phyloP scores from a whole-genome alignment of 192 early-diverging fungal genomes.

The Coemansia sp. region DNA sequence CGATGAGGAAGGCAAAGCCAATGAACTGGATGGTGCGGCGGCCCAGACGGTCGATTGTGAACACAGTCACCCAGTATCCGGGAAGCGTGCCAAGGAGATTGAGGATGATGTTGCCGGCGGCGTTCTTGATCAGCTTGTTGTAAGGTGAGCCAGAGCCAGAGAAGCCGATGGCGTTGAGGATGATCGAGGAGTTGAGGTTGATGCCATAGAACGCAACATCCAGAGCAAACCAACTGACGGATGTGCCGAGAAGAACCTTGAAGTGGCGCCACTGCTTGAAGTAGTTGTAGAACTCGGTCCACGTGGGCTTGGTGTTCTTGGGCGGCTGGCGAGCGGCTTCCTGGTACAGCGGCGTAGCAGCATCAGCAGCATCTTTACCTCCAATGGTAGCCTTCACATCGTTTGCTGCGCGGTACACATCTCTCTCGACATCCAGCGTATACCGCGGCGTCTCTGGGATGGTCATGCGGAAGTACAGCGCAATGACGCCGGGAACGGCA shows the following conservation, averaged over 20 bases:
- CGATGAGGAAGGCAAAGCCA: constrained; percentile 78
- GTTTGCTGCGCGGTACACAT: constrained; percentile 38
- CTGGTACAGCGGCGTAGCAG: constrained; percentile 47
- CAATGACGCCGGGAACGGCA: constrained; percentile 71
- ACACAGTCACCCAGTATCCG: constrained; percentile 94
- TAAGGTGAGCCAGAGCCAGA: constrained; percentile 34
- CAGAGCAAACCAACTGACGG: constrained; percentile 72
- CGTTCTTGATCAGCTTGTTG: constrained; percentile 61
- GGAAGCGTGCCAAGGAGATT: constrained; percentile 80
- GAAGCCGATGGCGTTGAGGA: constrained; percentile 69
- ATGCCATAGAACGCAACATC: constrained; percentile 80
- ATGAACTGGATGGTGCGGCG: constrained; percentile 87
- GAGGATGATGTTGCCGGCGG: constrained; percentile 89
- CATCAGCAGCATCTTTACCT: constrained; percentile 23
- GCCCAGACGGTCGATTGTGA: constrained; percentile 80
- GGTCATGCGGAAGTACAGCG: constrained; percentile 87
- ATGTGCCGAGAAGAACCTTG: constrained; percentile 72
- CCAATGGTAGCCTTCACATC: constrained; percentile 35
- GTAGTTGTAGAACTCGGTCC: constrained; percentile 63
- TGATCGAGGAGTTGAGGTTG: constrained; percentile 75
- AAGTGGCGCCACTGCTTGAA: constrained; percentile 79
- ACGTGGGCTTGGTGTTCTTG: constrained; percentile 25
- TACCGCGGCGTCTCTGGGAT: constrained; percentile 96
- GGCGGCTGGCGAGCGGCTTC: constrained; percentile 22
- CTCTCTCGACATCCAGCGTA: constrained; percentile 69